Conservation (phyloP, 2,329 filamentous ascomycete genomes). For the Penicillium sp. region DNA sequence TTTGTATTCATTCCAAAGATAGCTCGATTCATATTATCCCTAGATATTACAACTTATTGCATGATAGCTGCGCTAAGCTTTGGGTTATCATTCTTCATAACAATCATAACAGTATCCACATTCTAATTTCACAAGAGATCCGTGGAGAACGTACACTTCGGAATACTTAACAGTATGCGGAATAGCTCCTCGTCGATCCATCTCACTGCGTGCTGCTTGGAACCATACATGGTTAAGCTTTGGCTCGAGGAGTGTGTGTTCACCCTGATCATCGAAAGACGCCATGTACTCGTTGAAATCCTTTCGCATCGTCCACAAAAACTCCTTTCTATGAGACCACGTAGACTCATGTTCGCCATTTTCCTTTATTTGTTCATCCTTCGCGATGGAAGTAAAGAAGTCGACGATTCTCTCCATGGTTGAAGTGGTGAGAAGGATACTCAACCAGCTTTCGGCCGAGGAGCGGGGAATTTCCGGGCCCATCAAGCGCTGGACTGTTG, state of each 20-base stretch:
- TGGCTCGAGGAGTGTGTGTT: not conserved
- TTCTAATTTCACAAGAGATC: constrained; percentile 15
- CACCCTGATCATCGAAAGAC: not conserved
- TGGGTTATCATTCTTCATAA: constrained; percentile 7
- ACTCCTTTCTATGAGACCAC: constrained; percentile 25
- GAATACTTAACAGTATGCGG: constrained; percentile 21
- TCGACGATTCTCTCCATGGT: constrained; percentile 24
- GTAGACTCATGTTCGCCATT: constrained; percentile 2
- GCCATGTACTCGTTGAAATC: constrained; percentile 22
- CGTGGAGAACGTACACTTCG: constrained; percentile 20
- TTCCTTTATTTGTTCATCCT: constrained; percentile 15
- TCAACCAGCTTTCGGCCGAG: constrained; percentile 25
- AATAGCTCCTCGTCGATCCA: constrained; percentile 19
- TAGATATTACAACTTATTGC: not conserved
- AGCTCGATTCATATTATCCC: too few species aligned
- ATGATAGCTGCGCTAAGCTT: not conserved
- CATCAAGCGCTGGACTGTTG: constrained; percentile 26
- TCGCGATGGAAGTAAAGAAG: constrained; percentile 22
- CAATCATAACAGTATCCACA: constrained; percentile 24
- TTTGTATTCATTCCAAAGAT: not conserved
- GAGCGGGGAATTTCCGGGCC: constrained; percentile 22
- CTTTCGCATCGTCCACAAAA: constrained; percentile 26
- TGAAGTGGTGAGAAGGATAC: constrained; percentile 26
- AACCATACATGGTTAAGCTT: constrained; percentile 25
- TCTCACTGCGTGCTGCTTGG: constrained; percentile 21